Conservation (phyloP, 345 rosid genomes). For the Cardamine chenopodiifolia region DNA sequence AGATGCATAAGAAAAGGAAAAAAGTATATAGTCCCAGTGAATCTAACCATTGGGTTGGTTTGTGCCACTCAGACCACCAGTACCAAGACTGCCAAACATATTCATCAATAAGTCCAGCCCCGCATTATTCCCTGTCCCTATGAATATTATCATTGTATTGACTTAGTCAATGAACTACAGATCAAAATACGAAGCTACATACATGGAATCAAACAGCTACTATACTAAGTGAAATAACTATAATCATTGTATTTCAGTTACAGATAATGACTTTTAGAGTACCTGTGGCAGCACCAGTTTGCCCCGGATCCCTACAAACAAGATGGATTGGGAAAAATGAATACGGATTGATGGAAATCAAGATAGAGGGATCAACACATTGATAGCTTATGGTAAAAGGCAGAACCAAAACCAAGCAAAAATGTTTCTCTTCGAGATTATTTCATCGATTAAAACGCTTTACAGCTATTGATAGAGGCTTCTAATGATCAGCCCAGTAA, state of each 20-base stretch:
- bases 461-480: background rate
- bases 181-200: background rate
- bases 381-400: background rate
- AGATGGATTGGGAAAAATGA: background rate
- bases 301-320: slow-evolving; percentile 56
- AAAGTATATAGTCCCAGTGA: background rate
- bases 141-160: slow-evolving; percentile 7
- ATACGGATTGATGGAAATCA: background rate
- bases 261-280: slow-evolving; percentile 9
- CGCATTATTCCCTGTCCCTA: slow-evolving; percentile 47
- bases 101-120: slow-evolving; percentile 80
- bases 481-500: background rate
- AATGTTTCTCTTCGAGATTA: background rate
- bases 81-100: slow-evolving; percentile 87
- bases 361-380: background rate
- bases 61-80: slow-evolving; percentile 66
- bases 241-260: background rate
- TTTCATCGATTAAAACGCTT: background rate
- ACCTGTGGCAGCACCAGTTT: slow-evolving; percentile 60
- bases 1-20: background rate
- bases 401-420: background rate
- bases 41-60: slow-evolving; percentile 64
- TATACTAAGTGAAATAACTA: slow-evolving; percentile 14
- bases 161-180: slow-evolving; percentile 15
- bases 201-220: background rate